Evolutionary conservation across 306 rosid species (phyloP), one percentile per base, ranked within the genome.

Genomic region (Glycine soja): DNA sequence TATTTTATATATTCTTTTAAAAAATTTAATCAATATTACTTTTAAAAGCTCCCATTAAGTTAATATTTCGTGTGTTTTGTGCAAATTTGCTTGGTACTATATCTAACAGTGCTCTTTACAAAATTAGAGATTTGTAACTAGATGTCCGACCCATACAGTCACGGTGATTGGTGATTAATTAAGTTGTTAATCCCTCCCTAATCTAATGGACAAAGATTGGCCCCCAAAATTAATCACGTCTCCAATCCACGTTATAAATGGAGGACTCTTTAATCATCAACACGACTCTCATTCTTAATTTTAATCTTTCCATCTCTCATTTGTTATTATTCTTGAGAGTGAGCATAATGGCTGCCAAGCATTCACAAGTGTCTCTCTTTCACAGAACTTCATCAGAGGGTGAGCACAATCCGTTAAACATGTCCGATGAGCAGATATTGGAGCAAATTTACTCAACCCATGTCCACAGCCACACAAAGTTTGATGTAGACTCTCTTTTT

Each of bases 401-500:
- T 53, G 87, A 79, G 77, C 78, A 70, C 1, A 85, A 83, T 84
- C 82, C 89, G 5, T 80, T 91, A 9, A 63, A 81, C 80, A 40
- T 19, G 24, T 19, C 1, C 1, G 96, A 88, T 72, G 77, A 86
- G 2, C 86, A 86, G 64, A 85, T 89, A 8, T 13, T 88, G 74
- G 91, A 89, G 0, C 85, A 83, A 34, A 88, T 91, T 53, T 83
- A 85, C 67, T 56, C 69, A 6, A 88, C 93, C 24, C 89, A 91
- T 85, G 91, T 86, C 34, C 86, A 82, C 62, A 75, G 64, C 14
- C 85, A 88, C 45, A 81, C 82, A 0, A 81, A 83, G 10, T 88
- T 89, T 36, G 91, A 91, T 24, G 89, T 67, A 0, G 83, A 66
- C 61, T 85, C 95, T 51, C 90, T 91, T n/a, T 91, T 88, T 52